phyloP scores from a whole-genome alignment of 2,329 filamentous ascomycete species.

The Pleoardoris graminearum region DNA sequence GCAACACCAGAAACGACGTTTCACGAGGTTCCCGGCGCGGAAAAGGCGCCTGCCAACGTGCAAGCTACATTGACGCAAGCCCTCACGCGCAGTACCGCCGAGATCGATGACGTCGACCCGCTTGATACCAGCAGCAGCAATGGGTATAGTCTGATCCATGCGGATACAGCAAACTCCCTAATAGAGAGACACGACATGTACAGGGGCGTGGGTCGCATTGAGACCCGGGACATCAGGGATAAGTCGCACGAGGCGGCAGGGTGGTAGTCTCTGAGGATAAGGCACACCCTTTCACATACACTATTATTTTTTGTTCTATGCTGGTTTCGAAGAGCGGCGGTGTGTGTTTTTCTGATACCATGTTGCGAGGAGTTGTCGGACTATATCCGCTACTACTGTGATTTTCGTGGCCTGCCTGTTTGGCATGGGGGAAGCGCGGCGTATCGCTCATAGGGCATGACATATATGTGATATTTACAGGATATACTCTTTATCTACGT shows the following conservation, averaged over 20 bases:
- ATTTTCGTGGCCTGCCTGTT: too few species aligned
- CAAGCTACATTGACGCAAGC: neutral
- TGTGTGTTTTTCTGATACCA: too few species aligned
- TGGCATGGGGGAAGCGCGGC: too few species aligned
- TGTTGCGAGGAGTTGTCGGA: too few species aligned
- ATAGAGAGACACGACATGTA: constrained; percentile 52
- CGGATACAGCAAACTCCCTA: constrained; percentile 40
- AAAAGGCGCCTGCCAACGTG: constrained; percentile 8
- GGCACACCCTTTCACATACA: too few species aligned
- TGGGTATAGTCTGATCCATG: constrained; percentile 21
- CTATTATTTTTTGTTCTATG: too few species aligned
- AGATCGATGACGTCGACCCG: constrained; percentile 8
- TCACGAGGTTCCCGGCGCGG: neutral
- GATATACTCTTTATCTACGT: too few species aligned
- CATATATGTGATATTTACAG: too few species aligned
- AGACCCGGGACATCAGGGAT: constrained; percentile 46
- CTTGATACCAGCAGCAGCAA: constrained; percentile 5
- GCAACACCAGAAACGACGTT: neutral
- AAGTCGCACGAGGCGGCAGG: constrained; percentile 28
- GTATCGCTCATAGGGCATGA: too few species aligned
- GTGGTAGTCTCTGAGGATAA: too few species aligned
- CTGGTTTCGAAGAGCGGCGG: too few species aligned
- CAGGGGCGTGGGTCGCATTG: constrained; percentile 37
- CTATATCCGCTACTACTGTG: too few species aligned
- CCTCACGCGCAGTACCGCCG: constrained; percentile 9